Evolutionary conservation across 2,329 filamentous ascomycete species (phyloP), one percentile per base, ranked within the genome.

Genomic region (Penicillium corylophilum): DNA sequence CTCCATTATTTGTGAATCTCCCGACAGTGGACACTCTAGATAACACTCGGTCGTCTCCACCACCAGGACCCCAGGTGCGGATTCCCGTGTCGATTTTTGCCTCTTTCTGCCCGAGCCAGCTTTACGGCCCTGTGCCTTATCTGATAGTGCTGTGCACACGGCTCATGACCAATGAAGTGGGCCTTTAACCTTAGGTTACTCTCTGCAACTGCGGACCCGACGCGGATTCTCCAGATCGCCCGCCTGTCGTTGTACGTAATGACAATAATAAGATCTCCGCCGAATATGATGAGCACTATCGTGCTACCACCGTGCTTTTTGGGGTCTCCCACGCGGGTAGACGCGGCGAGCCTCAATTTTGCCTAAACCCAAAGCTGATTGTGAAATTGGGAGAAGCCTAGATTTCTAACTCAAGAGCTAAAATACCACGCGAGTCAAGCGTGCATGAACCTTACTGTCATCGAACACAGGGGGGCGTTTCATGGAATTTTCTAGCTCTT

Each of bases 121-220:
- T 57, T 54, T 48, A 56, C 55, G 40, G 46, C 38, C 39, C 52
- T 51, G 57, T 45, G 46, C 44, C 44, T 51, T 50, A 57, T 57
- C 56, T 47, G 56, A 59, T 55, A 52, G 48, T 31, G 36, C 28
- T 29, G 18, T 46, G 26, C 44, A 43, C 43, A 51, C 50, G 46
- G 50, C 50, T 53, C 35, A 44, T 40, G 43, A 47, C 50, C 53
- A 52, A 51, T 50, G 44, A 57, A 62, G 55, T 55, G 59, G 51
- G 35, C 35, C 35, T 28, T 9, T 8, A 28, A 28, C 24, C 24
- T 28, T 9, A 10, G 26, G 35, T 10, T 12, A 13, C 43, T 43
- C 38, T 45, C 24, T 43, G 22, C 38, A 24, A 2, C 42, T 15
- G 16, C 20, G 16, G 23, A 46, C 28, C 33, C 49, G 26, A 41